phyloP scores from a whole-genome alignment of 1,284 basidiomycete genomes.

The Irpex sp. region DNA sequence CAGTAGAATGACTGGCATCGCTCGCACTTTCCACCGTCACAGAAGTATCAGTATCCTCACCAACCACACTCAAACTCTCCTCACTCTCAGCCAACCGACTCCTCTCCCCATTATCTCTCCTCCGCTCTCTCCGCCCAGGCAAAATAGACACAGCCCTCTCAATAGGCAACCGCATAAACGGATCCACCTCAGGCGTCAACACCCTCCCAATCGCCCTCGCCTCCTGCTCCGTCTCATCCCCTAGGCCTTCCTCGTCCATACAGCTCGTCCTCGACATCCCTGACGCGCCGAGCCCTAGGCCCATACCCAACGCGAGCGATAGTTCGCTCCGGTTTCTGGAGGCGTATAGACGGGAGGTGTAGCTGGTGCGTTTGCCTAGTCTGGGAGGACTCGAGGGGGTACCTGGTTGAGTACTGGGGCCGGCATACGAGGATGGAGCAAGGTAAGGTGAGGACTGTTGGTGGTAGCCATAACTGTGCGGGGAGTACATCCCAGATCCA shows the following conservation, averaged over 20 bases:
- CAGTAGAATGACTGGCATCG: not conserved
- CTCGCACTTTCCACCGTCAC: not conserved
- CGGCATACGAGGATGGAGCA: not conserved
- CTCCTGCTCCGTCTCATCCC: slow-evolving; percentile 16
- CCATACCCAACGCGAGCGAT: not conserved
- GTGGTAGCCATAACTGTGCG: not conserved
- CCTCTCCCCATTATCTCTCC: not conserved
- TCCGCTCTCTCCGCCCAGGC: not conserved
- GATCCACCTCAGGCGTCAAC: slow-evolving; percentile 29
- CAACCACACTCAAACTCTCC: not conserved
- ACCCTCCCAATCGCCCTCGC: slow-evolving; percentile 25
- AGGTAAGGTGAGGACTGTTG: not conserved
- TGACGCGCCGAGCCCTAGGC: not conserved
- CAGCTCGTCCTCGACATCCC: not conserved
- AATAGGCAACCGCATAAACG: slow-evolving; percentile 23
- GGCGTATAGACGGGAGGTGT: not conserved
- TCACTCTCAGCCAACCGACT: not conserved
- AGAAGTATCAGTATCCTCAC: not conserved
- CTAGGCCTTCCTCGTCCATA: not conserved
- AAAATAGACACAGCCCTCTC: slow-evolving; percentile 14
- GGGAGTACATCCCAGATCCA: not conserved
- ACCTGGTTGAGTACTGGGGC: slow-evolving; percentile 6
- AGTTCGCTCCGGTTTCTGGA: not conserved
- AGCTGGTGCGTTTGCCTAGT: not conserved
- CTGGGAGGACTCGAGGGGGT: not conserved